These are phyloP conservation scores for Syzygium aromaticum DNA, from an alignment of 345 rosid genomes.

Conservation along the genomic window DNA sequence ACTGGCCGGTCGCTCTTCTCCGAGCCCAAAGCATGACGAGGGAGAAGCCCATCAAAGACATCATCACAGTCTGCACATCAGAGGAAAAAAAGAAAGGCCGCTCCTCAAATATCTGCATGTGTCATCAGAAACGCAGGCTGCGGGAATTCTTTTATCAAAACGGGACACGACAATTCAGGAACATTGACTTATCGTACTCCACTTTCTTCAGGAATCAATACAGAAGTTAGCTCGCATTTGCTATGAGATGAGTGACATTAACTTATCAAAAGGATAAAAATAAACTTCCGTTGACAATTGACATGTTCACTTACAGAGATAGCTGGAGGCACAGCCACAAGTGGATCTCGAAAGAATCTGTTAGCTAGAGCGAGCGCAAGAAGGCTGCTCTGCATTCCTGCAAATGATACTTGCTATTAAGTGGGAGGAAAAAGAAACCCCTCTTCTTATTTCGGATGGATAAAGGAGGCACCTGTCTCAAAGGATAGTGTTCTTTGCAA, in stretches of 20 bases:
- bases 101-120: background rate
- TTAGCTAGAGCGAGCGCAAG: slow-evolving; percentile 88
- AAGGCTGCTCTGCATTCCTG: slow-evolving; percentile 99
- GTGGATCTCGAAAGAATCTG: slow-evolving; percentile 85
- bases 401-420: background rate
- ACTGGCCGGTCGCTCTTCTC: slow-evolving; percentile 10
- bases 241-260: background rate
- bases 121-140: background rate
- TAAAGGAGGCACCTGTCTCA: slow-evolving; percentile 56
- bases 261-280: background rate
- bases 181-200: background rate
- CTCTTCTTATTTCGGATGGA: background rate
- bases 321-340: slow-evolving; percentile 90
- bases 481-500: slow-evolving; percentile 82
- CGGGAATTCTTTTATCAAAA: background rate
- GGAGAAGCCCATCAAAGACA: slow-evolving; percentile 93
- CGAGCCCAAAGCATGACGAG: slow-evolving; percentile 83
- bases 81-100: background rate
- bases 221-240: background rate
- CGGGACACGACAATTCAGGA: background rate
- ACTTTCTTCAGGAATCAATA: background rate
- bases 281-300: background rate
- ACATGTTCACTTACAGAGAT: slow-evolving; percentile 50
- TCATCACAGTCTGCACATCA: slow-evolving; percentile 76
- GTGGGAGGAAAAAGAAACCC: background rate